Conservation (phyloP, 148 eudicot genomes). For the Cornus controversa region DNA sequence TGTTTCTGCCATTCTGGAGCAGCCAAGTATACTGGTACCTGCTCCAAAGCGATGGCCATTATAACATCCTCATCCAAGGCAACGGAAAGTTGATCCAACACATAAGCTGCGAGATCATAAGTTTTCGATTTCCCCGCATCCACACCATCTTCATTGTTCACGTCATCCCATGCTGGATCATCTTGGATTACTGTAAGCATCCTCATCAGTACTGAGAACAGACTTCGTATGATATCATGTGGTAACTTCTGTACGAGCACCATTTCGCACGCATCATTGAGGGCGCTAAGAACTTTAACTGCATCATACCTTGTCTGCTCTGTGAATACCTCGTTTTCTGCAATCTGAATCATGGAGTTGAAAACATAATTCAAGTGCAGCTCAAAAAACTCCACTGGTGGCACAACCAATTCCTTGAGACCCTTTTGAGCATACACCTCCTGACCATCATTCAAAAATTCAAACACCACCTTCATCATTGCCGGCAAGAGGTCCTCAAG, state of each 20-base stretch:
- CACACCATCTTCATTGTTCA: slow-evolving; percentile 57
- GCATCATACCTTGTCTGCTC: slow-evolving; percentile 87
- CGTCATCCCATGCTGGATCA: slow-evolving; percentile 76
- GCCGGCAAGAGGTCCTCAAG: slow-evolving; percentile 80
- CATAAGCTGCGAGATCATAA: slow-evolving; percentile 77
- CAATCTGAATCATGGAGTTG: slow-evolving; percentile 84
- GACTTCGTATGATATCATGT: slow-evolving; percentile 37
- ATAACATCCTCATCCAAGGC: slow-evolving; percentile 78
- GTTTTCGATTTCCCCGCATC: slow-evolving; percentile 86
- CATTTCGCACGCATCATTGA: slow-evolving; percentile 55
- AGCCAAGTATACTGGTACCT: slow-evolving; percentile 61
- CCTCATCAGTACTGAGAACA: slow-evolving; percentile 68
- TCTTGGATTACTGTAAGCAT: slow-evolving; percentile 76
- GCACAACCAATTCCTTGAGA: slow-evolving; percentile 65
- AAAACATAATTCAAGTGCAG: slow-evolving; percentile 75
- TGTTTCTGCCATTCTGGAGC: slow-evolving; percentile 94
- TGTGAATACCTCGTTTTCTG: slow-evolving; percentile 67
- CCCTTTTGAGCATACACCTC: slow-evolving; percentile 92
- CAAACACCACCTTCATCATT: slow-evolving; percentile 77
- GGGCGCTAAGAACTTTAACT: slow-evolving; percentile 52
- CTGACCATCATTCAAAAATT: slow-evolving; percentile 61
- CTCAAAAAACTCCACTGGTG: slow-evolving; percentile 75
- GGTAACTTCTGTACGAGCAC: slow-evolving; percentile 68
- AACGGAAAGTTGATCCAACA: slow-evolving; percentile 70
- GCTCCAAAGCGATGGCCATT: slow-evolving; percentile 84